These are phyloP conservation scores for Suhomyces chickasaworum DNA, from an alignment of 1,139 yeast genomes.

Conservation along the genomic window DNA sequence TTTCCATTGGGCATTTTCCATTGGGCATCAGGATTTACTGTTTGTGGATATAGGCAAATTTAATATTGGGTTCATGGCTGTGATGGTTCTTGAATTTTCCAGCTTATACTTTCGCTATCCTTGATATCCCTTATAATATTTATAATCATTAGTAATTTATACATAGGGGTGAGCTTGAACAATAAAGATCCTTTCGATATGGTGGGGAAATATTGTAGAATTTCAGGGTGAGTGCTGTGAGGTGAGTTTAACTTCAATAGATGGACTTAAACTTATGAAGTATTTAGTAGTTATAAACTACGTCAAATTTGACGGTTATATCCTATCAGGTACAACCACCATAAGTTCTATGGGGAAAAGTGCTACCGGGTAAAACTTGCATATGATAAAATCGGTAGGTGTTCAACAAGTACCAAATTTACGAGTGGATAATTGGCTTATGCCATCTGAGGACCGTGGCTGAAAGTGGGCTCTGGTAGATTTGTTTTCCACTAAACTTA, in stretches of 20 bases:
- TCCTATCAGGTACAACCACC: background rate
- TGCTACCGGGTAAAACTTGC: too few relatives aligned
- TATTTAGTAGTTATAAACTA: background rate
- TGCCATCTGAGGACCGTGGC: background rate
- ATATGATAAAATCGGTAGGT: too few relatives aligned
- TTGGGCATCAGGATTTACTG: too few relatives aligned
- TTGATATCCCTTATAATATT: background rate
- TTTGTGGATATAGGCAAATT: background rate
- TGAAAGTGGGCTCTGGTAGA: background rate
- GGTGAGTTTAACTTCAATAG: background rate
- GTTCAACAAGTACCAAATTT: too few relatives aligned
- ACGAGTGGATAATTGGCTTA: background rate
- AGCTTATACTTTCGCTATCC: background rate
- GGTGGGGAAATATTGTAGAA: background rate
- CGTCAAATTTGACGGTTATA: background rate
- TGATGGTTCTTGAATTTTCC: background rate
- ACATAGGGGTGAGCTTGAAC: background rate
- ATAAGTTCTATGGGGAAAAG: too few relatives aligned
- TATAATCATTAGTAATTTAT: background rate
- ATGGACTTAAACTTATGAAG: background rate
- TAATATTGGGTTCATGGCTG: background rate
- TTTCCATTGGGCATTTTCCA: too few relatives aligned
- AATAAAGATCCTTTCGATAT: background rate
- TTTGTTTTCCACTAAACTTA: too few relatives aligned
- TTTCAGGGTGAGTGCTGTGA: background rate